A percentile compares a stretch with the other conserved stretches of the same genome.
phyloP scores from a whole-genome alignment of 352 stramenopile species.

The Phytophthora kernoviae region DNA sequence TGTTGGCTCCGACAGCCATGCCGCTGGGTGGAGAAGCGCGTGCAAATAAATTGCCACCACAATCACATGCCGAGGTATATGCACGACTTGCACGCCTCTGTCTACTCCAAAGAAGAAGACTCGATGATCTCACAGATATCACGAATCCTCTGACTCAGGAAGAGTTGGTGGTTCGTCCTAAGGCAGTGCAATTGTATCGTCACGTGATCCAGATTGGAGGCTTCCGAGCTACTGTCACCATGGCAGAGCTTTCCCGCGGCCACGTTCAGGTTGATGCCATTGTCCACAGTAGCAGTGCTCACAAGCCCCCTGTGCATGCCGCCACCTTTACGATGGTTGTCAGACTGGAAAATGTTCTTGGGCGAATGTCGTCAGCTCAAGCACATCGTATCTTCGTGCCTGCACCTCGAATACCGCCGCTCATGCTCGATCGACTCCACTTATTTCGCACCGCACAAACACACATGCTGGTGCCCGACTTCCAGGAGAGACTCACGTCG shows the following conservation, averaged over 20 bases:
- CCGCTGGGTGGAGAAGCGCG: constrained; percentile 25
- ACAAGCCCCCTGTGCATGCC: constrained; percentile 5
- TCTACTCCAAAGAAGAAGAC: constrained; percentile 38
- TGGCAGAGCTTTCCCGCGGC: constrained; percentile 63
- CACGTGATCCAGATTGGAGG: constrained; percentile 51
- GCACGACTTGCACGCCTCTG: constrained; percentile 59
- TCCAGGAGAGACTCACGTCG: constrained; percentile 5
- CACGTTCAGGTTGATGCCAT: constrained; percentile 66
- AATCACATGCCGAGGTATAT: constrained; percentile 64
- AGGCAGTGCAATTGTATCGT: constrained; percentile 56
- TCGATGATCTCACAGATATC: constrained; percentile 6
- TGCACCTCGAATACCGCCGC: constrained; percentile 30
- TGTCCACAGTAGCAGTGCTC: constrained; percentile 37
- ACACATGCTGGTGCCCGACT: constrained; percentile 11
- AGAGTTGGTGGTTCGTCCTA: constrained; percentile 56
- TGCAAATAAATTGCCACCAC: constrained; percentile 48
- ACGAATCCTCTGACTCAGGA: constrained; percentile 17
- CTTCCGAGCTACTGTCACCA: constrained; percentile 54
- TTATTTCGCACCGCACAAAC: constrained; percentile 44
- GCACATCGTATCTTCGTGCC: constrained; percentile 38
- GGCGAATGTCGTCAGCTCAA: constrained; percentile 48
- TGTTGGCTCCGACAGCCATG: constrained; percentile 72
- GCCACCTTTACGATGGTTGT: constrained; percentile 30
- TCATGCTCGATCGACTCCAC: constrained; percentile 71
- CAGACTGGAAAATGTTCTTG: constrained; percentile 59